Evolutionary conservation across 2,329 filamentous ascomycete genomes (phyloP), one percentile per base, ranked within the genome.

Genomic region (Pseudogymnoascus sp.): DNA sequence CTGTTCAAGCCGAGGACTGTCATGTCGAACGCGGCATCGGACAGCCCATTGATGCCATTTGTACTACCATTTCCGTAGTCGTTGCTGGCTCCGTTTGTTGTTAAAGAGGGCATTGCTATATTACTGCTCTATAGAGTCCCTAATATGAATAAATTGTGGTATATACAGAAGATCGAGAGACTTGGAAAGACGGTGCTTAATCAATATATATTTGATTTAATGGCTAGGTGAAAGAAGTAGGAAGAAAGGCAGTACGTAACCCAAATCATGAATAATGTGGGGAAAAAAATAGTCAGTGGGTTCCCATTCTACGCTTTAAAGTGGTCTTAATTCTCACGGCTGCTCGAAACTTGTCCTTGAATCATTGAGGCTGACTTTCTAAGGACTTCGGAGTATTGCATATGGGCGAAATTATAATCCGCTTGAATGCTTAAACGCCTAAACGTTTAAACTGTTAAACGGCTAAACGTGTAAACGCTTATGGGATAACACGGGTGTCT

Each of bases 1-100:
- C 75, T 78, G 69, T 81, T 83, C 65, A 84, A 68, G 1, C 82
- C 82, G 16, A 85, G 74, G 22, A 84, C 79, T 1, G 74, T 81
- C 38, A 84, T 66, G 65, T 83, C 77, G 61, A 84, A 70, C 20
- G 70, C 62, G 61, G 71, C 14, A 54, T 33, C 59, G 16, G 35
- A 57, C 4, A 18, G 28, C 28, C 6, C 50, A 57, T 35, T 57
- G 22, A 38, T 22, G 33, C 57, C 18, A 35, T 22, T 35, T 22
- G 37, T 35, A 37, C 37, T 35, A 16, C 33, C 22, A 36, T 37
- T 58, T n/a, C 33, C 18, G 57, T 37, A 37, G 57, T 18, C 33
- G 57, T 35, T 35, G 30, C 22, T 35, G 33, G 30, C 33, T 35
- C 12, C 37, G 30, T 28, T 38, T 38, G 37, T 37, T 14, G 57